Base-by-base conservation (phyloP, 768 basidiomycete species). In the Lactarius trivialis region DNA sequence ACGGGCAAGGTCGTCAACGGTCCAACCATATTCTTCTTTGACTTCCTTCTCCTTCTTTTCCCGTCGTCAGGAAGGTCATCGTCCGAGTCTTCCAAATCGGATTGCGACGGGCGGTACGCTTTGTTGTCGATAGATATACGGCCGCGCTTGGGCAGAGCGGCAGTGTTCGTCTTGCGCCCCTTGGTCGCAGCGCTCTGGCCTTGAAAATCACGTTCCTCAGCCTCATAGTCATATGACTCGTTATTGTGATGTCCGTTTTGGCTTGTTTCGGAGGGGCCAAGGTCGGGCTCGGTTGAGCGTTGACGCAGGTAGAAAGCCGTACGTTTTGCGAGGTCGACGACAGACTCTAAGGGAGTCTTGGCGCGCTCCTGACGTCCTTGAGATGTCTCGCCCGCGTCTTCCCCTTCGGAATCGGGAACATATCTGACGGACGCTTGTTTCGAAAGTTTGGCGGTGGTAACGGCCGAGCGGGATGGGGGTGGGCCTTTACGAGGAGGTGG, bases 121-220 rank as follows among this genome's bases (percentile, higher is more conserved):
- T 88, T 89, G 74, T 92, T 91, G 71, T 93, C 91, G 26, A 76
- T 69, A 0, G 87, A 88, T 64, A 91, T 89, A 34, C 85, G 82
- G 67, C 79, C 80, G 28, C 84, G 81, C 70, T 78, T 82, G 64
- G 79, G 75, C 8, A 68, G 69, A 1, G 74, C 69, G 26, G 68
- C 64, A 11, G 71, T 64, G 30, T 17, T 48, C 26, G 69, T 63
- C 70, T 73, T 73, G 72, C 73, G 70, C 68, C 75, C 60, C 49
- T 54, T 60, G 39, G 30, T 14, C 17, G 63, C 30, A 26, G 55
- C 52, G 17, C 37, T 59, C 54, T 64, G 56, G 24, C 50, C 52
- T 63, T 83, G 79, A 66, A 77, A 86, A 30, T 87, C 84, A 28
- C 80, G 78, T 69, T 93, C 89, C 70, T 93, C 90, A 6, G 80